Base-by-base conservation (phyloP, 495 filamentous ascomycete species). In the Hypoxylon cercidicola region DNA sequence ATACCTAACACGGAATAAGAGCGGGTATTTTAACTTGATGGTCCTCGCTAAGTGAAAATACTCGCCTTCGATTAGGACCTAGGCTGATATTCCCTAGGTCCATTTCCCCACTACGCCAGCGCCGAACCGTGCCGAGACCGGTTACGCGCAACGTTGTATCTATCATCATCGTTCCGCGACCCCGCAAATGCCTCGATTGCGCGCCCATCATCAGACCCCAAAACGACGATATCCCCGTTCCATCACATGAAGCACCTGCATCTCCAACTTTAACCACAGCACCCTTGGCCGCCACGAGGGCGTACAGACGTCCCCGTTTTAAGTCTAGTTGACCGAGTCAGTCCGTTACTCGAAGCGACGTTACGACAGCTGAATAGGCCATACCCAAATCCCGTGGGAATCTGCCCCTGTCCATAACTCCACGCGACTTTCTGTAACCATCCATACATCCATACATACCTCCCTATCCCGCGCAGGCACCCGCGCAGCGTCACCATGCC, bases 161-260 rank as follows among this genome's bases (percentile, higher is more conserved):
- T 20, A 51, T 51, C 55, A 52, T 44, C 57, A 50, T 62, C 58
- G 52, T 53, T 48, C 52, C 23, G 28, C 48, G 50, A 61, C 64
- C 64, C 64, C 64, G 58, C 64, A 62, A 41, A 15, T 2, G 12
- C 23, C 39, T 58, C 62, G 64, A 62, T 67, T 58, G 61, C 18
- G 51, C 46, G 30, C 63, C 46, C 57, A 23, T 51, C 63, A 60
- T 32, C 45, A 46, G 56, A 55, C 49, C 13, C 11, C 19, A 18
- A 49, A 23, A 28, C 16, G 43, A 67, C 52, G 53, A 67, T 62
- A 58, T 50, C 40, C 50, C 45, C 13, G 7, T 16, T 40, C 21
- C 32, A 56, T 66, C 63, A 55, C 56, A 28, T 43, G 56, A 19
- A 25, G 30, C 30, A 32, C 9, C 30, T 32, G 3, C 30, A 32